A percentile compares a stretch with the other conserved stretches of the same genome.
phyloP scores from a whole-genome alignment of 2,329 filamentous ascomycete genomes.

The Alternaria alternata region DNA sequence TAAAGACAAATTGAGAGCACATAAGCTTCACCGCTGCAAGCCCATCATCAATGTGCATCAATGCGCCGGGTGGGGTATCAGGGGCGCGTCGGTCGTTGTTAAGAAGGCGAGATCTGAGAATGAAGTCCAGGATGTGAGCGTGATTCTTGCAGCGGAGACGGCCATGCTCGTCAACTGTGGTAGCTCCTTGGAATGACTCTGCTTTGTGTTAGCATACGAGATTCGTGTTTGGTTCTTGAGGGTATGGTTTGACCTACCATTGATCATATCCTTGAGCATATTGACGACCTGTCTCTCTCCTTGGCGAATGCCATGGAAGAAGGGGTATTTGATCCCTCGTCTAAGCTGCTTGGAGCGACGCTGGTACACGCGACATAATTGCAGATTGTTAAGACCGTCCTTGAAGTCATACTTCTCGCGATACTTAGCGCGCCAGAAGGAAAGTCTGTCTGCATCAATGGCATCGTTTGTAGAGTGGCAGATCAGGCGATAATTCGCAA shows the following conservation, averaged over 20 bases:
- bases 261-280: slow-evolving; percentile 54
- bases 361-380: slow-evolving; percentile 51
- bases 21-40: slow-evolving; percentile 46
- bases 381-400: slow-evolving; percentile 28
- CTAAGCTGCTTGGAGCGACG: slow-evolving; percentile 32
- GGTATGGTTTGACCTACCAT: slow-evolving; percentile 48
- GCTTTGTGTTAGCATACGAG: neutral
- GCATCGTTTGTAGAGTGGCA: slow-evolving; percentile 53
- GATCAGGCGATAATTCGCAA: slow-evolving; percentile 51
- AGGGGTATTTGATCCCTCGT: slow-evolving; percentile 24
- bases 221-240: neutral
- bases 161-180: slow-evolving; percentile 25
- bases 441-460: slow-evolving; percentile 51
- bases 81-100: slow-evolving; percentile 35
- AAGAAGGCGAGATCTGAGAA: slow-evolving; percentile 38
- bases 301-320: slow-evolving; percentile 27
- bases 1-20: slow-evolving; percentile 43
- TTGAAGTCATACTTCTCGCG: slow-evolving; percentile 52
- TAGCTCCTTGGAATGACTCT: slow-evolving; percentile 44
- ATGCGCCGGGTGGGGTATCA: slow-evolving; percentile 8
- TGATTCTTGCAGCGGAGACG: slow-evolving; percentile 48
- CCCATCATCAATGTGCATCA: slow-evolving; percentile 14
- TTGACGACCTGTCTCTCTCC: slow-evolving; percentile 48
- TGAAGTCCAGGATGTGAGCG: slow-evolving; percentile 40
- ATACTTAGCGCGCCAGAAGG: slow-evolving; percentile 60